Base-by-base conservation (phyloP, 225 moss, liverwort and hornwort species). In the Physcomitrellopsis africana region DNA sequence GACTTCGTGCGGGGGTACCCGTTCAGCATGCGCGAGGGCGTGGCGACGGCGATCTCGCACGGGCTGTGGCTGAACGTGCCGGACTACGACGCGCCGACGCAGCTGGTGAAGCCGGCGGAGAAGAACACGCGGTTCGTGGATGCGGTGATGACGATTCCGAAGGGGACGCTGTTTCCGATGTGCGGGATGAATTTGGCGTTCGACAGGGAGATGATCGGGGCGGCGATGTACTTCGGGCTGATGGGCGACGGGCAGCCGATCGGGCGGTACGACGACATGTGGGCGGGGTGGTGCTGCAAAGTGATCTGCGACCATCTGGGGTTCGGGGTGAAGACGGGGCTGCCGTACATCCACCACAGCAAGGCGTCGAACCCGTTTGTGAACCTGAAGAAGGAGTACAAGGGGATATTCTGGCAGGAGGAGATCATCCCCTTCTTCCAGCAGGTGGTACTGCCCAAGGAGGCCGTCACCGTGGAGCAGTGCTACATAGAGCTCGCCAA, bases 331-430 rank as follows among this genome's bases (percentile, higher is more conserved):
- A 90, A 90, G 84, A 84, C 89, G 29, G 89, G 89, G 17, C 70
- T 87, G 70, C 89, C 89, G 0, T 90, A 90, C 84, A 90, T 90
- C 32, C 86, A 84, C 82, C 86, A 90, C 65, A 85, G 84, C 76
- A 90, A 86, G 81, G 89, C 87, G 22, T 84, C 84, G 80, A 87
- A 80, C 24, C 73, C 80, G 4, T 80, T 80, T 51, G 80, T 80
- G 18, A 80, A 80, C 17, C 65, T 80, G 48, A 73, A 80, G 67
- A 80, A 80, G 67, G 80, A 80, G 37, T 80, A 55, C 47, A 80
- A 80, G 54, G 70, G 70, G 8, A 55, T 70, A 3, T 90, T 90
- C 72, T 90, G 89, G 89, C 89, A 90, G 81, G 57, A 59, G 71
- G 65, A 80, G 14, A 73, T 80, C 60, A 80, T 80, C 19, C 80